Evolutionary conservation across 2,329 filamentous ascomycete species (phyloP).

Genomic region (Stromatinia cepivora): DNA sequence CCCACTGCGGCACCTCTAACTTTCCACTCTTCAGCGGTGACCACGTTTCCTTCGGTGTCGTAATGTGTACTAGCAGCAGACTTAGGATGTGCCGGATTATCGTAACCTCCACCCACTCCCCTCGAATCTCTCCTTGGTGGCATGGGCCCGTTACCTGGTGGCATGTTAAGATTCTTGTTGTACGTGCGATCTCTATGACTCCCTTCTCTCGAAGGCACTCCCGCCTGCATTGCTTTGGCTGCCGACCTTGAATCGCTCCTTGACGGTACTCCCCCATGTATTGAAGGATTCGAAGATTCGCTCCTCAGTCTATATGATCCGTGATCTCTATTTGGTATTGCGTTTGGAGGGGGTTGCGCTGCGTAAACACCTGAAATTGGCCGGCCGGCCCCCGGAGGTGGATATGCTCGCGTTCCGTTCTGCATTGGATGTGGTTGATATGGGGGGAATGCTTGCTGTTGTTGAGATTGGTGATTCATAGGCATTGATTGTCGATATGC

Average conservation of each 20-base stretch:
- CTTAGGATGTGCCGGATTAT: slow-evolving; percentile 33
- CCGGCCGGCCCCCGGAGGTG: slow-evolving; percentile 42
- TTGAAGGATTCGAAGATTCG: slow-evolving; percentile 59
- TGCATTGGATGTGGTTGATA: slow-evolving; percentile 47
- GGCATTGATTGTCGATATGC: slow-evolving; percentile 48
- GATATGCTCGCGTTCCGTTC: slow-evolving; percentile 42
- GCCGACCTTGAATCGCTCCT: slow-evolving; percentile 62
- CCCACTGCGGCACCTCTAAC: slow-evolving; percentile 89
- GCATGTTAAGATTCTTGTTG: slow-evolving; percentile 54
- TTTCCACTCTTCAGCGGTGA: slow-evolving; percentile 87
- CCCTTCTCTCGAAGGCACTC: slow-evolving; percentile 64
- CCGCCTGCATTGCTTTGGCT: slow-evolving; percentile 57
- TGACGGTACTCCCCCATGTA: slow-evolving; percentile 52
- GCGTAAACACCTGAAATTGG: slow-evolving; percentile 51
- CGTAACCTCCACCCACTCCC: slow-evolving; percentile 61
- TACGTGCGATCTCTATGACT: slow-evolving; percentile 71
- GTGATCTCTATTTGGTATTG: slow-evolving; percentile 42
- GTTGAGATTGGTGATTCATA: slow-evolving; percentile 47
- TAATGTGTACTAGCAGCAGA: slow-evolving; percentile 48
- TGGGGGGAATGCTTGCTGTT: slow-evolving; percentile 46
- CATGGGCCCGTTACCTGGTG: slow-evolving; percentile 59
- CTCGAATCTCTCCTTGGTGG: slow-evolving; percentile 77
- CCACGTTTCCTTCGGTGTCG: slow-evolving; percentile 56
- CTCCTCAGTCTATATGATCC: slow-evolving; percentile 56
- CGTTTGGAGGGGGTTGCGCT: slow-evolving; percentile 44